Conservation (phyloP, 2,329 filamentous ascomycete genomes). For the Dactylellina haptotyla region DNA sequence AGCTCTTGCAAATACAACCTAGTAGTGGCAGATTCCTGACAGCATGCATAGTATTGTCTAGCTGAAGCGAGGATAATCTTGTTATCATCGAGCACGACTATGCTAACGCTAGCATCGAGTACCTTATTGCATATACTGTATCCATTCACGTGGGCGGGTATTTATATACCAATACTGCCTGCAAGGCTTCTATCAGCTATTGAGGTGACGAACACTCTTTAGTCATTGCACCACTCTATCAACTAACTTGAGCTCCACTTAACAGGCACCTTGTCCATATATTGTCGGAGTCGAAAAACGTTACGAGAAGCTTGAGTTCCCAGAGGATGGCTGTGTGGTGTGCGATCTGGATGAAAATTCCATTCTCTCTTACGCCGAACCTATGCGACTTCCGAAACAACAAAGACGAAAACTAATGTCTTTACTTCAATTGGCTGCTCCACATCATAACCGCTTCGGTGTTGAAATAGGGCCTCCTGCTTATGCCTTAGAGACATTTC, state of each 20-base stretch:
- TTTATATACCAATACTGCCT: constrained; percentile 91
- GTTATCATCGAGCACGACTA: constrained; percentile 91
- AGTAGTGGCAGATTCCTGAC: constrained; percentile 23
- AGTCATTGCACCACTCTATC: neutral
- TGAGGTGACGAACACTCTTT: constrained; percentile 60
- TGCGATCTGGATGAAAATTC: constrained; percentile 92
- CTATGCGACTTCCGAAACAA: constrained; percentile 83
- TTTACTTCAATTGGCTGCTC: constrained; percentile 86
- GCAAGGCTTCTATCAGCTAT: constrained; percentile 87
- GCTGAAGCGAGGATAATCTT: constrained; percentile 95
- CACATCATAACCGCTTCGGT: constrained; percentile 85
- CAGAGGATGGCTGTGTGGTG: constrained; percentile 93
- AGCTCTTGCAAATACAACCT: neutral
- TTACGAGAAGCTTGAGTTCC: constrained; percentile 85
- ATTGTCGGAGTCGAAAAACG: constrained; percentile 94
- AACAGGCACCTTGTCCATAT: constrained; percentile 88
- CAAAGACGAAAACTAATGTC: constrained; percentile 89
- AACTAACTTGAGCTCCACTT: neutral
- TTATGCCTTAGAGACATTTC: constrained; percentile 92
- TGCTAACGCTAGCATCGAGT: constrained; percentile 92
- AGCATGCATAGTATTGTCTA: constrained; percentile 73
- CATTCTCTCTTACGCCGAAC: constrained; percentile 83
- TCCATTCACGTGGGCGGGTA: constrained; percentile 89
- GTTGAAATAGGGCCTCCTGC: constrained; percentile 88
- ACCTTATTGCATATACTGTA: constrained; percentile 88